Evolutionary conservation across 2,329 filamentous ascomycete species (phyloP).

Genomic region (Fusarium vanettenii): DNA sequence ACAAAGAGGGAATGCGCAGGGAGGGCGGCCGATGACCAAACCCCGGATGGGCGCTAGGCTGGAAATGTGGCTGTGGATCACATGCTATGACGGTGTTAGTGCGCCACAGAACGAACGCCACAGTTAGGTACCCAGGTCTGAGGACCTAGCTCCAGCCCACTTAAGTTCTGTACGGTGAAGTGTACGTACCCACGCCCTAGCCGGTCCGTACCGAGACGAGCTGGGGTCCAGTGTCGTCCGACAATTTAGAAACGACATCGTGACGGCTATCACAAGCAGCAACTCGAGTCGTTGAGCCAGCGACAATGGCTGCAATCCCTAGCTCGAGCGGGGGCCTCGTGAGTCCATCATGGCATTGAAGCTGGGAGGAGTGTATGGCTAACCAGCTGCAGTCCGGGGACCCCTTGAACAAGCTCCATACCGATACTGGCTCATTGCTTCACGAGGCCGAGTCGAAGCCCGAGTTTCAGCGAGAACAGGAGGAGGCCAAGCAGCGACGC

Average conservation of each 20-base stretch:
- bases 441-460: slow-evolving; percentile 53
- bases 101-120: slow-evolving; percentile 19
- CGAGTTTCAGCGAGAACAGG: slow-evolving; percentile 50
- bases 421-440: slow-evolving; percentile 52
- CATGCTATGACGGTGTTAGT: slow-evolving; percentile 32
- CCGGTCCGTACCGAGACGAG: slow-evolving; percentile 13
- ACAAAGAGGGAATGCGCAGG: slow-evolving; percentile 26
- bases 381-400: slow-evolving; percentile 47
- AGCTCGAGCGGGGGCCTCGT: slow-evolving; percentile 47
- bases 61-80: slow-evolving; percentile 34
- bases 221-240: slow-evolving; percentile 38
- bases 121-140: not conserved
- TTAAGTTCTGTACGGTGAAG: not conserved
- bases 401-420: slow-evolving; percentile 54
- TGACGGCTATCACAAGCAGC: slow-evolving; percentile 33
- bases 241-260: slow-evolving; percentile 32
- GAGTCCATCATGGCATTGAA: slow-evolving; percentile 21
- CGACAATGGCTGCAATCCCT: slow-evolving; percentile 50
- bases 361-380: slow-evolving; percentile 25
- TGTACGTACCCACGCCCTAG: slow-evolving; percentile 32
- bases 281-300: slow-evolving; percentile 27
- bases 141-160: not conserved
- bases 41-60: slow-evolving; percentile 16
- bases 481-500: slow-evolving; percentile 54
- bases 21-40: slow-evolving; percentile 16